Evolutionary conservation across 1,139 yeast genomes (phyloP), one percentile per base, ranked within the genome.

Genomic region (Hansenula sp.): DNA sequence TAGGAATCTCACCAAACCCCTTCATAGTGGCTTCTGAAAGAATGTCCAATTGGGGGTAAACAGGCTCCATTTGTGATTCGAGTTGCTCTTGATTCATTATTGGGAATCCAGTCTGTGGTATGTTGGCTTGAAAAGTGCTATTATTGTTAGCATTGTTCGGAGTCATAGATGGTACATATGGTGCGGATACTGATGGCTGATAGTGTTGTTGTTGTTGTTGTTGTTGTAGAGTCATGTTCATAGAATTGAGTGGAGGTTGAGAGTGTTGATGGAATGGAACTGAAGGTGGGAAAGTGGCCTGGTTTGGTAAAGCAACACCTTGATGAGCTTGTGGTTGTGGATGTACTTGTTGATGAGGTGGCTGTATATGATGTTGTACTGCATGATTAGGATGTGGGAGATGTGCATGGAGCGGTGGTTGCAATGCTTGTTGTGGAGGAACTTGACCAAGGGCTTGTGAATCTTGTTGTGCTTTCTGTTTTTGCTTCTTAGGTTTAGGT

Each of bases 1-100:
- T 47, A 5, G 53, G 51, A 9, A 52, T 36, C 5, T 52, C 58
- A 36, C 46, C 40, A 34, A 53, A 53, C 7, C 60, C 60, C 30
- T 53, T 56, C 47, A 47, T 49, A 3, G 54, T 48, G 0, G 58
- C 58, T 40, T 55, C 59, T 33, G 54, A 47, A 24, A 56, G 31
- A 39, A 50, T 47, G 30, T 56, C 60, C 6, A 55, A 25, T 13
- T 48, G 30, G 8, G 57, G 53, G 33, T 44, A 47, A 2, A 45
- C 33, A 4, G 47, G 50, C 28, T 38, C 25, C 44, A 41, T 19
- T 27, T 42, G n/a, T 33, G 43, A n/a, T 29, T 37, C 13, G 3
- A 40, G 3, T 3, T 12, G 16, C n/a, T 32, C 34, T n/a, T 13
- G 21, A 13, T 12, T 19, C 21, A 28, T 19, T 28, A 16, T 8